These are phyloP conservation scores for Sugiyamaella mastotermitis DNA, from an alignment of 805 yeast genomes.

Conservation along the genomic window DNA sequence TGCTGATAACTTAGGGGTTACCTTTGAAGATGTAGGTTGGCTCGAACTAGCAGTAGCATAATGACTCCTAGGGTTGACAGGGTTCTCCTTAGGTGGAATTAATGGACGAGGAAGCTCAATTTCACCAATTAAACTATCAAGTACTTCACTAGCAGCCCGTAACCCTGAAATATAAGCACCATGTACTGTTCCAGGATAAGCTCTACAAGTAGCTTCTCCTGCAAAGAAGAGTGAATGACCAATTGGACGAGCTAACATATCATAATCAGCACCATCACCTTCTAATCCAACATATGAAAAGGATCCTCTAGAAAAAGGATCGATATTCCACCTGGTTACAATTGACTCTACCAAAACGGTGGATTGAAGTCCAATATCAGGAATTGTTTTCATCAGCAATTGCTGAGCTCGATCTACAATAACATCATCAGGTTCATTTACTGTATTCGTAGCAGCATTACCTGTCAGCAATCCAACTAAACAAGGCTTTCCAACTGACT, in stretches of 20 bases:
- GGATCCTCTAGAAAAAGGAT: conserved; percentile 76
- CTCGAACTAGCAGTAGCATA: conserved; percentile 12
- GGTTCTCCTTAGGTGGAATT: conserved; percentile 19
- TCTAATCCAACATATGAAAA: conserved; percentile 45
- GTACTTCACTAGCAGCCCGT: conserved; percentile 36
- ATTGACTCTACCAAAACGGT: conserved; percentile 33
- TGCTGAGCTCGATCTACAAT: conserved; percentile 30
- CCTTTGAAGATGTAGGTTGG: conserved; percentile 11
- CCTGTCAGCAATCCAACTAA: conserved; percentile 36
- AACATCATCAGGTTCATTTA: conserved; percentile 28
- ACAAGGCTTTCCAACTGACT: conserved; percentile 32
- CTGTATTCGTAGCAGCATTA: conserved; percentile 30
- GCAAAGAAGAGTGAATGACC: conserved; percentile 35
- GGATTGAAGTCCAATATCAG: conserved; percentile 11
- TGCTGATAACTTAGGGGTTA: conserved; percentile 8
- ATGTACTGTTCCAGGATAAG: conserved; percentile 38
- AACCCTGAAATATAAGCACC: conserved; percentile 40
- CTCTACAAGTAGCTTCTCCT: conserved; percentile 39
- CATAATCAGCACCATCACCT: conserved; percentile 39
- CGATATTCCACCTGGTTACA: conserved; percentile 70
- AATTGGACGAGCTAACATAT: conserved; percentile 34
- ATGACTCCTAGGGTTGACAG: conserved; percentile 2
- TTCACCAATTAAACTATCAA: conserved; percentile 35
- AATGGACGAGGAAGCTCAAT: conserved; percentile 34
- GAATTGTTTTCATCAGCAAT: conserved; percentile 27